phyloP scores from a whole-genome alignment of 352 stramenopile species.

The Globisporangium nodosum region DNA sequence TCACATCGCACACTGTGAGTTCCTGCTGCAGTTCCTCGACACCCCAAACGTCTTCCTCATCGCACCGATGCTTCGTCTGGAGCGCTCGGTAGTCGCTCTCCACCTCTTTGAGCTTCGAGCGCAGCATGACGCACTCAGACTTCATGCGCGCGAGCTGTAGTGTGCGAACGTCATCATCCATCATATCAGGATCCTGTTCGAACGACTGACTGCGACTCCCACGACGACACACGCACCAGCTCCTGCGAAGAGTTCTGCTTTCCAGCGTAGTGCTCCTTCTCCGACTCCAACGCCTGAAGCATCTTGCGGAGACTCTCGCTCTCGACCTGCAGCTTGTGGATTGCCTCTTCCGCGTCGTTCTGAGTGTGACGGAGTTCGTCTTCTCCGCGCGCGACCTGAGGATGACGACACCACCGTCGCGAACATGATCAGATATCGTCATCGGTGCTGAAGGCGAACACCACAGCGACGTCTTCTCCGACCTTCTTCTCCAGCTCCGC shows the following conservation, averaged over 20 bases:
- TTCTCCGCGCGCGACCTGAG: conserved; percentile 39
- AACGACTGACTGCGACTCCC: too few species aligned
- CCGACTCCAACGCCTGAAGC: conserved; percentile 42
- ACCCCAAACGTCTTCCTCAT: neutral
- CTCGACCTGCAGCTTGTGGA: conserved; percentile 46
- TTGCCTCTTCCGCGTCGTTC: conserved; percentile 40
- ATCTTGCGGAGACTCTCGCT: conserved; percentile 36
- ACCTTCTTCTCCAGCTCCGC: conserved; percentile 49
- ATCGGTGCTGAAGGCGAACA: neutral
- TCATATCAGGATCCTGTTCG: too few species aligned
- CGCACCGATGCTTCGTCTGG: conserved; percentile 66
- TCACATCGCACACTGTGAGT: neutral
- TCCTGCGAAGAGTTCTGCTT: conserved; percentile 60
- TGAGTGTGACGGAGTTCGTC: conserved; percentile 31
- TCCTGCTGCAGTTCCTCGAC: neutral
- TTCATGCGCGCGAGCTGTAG: conserved; percentile 58
- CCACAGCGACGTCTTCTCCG: neutral
- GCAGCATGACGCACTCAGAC: conserved; percentile 52
- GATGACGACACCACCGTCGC: neutral
- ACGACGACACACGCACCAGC: conserved; percentile 23
- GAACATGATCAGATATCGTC: neutral
- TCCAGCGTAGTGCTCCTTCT: conserved; percentile 38
- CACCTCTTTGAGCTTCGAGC: conserved; percentile 70
- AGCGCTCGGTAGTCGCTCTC: conserved; percentile 71
- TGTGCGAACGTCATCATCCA: neutral